These are phyloP conservation scores for Termitomyces sp. DNA, from an alignment of 768 basidiomycete species.

Conservation along the genomic window DNA sequence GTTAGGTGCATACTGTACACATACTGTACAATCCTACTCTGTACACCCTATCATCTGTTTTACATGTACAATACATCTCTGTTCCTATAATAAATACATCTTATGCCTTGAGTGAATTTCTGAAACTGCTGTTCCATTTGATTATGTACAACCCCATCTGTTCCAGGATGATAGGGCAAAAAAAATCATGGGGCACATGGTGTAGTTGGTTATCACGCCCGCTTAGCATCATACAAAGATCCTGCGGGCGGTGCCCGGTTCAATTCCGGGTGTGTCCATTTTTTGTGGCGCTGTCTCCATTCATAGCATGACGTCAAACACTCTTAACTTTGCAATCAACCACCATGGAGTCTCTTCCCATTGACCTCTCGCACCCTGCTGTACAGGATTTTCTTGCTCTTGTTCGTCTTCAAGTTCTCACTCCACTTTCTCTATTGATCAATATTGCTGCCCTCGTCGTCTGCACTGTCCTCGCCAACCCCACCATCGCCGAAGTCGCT, in stretches of 20 bases:
- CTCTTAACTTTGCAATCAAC: not conserved
- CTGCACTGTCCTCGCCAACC: conserved; percentile 64
- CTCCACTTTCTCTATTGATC: conserved; percentile 79
- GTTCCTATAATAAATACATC: no score
- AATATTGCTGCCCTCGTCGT: conserved; percentile 71
- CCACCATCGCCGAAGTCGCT: conserved; percentile 47
- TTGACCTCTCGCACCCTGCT: conserved; percentile 58
- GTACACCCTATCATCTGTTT: not conserved
- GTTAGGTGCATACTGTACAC: not conserved
- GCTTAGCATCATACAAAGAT: conserved; percentile 18
- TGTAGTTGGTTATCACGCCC: conserved; percentile 32
- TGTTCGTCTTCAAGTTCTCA: conserved; percentile 78
- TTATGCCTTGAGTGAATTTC: no score
- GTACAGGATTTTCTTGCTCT: conserved; percentile 67
- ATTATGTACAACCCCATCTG: no score
- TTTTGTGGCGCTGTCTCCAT: conserved; percentile 4
- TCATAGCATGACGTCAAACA: not conserved
- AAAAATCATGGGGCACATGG: conserved; percentile 24
- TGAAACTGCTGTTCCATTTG: no score
- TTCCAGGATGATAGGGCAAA: no score
- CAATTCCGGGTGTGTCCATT: conserved; percentile 27
- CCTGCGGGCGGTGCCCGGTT: conserved; percentile 25
- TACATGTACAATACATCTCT: not conserved
- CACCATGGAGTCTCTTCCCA: conserved; percentile 52
- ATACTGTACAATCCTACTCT: not conserved